Percentiles rank a stretch among this genome's conserved stretches.
Conservation (phyloP, 179 eudicot species). For the Heliamphora pulchella region DNA sequence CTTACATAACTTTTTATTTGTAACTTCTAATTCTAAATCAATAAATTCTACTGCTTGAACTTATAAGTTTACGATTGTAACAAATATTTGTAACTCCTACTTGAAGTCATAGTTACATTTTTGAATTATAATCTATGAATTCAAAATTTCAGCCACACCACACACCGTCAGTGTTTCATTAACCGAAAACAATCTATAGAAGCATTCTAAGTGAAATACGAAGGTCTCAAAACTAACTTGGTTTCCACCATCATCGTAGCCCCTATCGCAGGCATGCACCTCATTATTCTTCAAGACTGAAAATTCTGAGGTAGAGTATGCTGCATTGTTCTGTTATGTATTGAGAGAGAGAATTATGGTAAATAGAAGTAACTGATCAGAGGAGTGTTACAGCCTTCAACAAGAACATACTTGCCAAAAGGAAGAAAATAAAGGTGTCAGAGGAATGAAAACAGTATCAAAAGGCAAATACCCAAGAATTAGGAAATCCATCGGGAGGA, state of each 20-base stretch:
- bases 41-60: no score
- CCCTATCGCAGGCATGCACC: constrained; percentile 80
- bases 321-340: constrained; percentile 69
- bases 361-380: neutral
- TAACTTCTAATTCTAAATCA: no score
- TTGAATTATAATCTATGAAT: no score
- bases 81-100: no score
- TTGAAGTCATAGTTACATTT: no score
- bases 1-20: no score
- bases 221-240: constrained; percentile 38
- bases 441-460: neutral
- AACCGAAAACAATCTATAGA: neutral
- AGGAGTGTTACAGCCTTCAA: neutral
- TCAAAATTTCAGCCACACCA: no score
- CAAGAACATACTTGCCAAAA: neutral
- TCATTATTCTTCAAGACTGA: constrained; percentile 85
- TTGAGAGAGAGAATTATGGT: neutral
- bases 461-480: constrained; percentile 62
- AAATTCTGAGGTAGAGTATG: constrained; percentile 77
- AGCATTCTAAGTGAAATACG: neutral
- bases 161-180: no score
- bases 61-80: no score
- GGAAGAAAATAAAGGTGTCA: neutral
- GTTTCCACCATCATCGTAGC: constrained; percentile 77
- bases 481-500: constrained; percentile 84